Base-by-base conservation (phyloP, 2,329 filamentous ascomycete species). In the Fusarium drepaniforme region DNA sequence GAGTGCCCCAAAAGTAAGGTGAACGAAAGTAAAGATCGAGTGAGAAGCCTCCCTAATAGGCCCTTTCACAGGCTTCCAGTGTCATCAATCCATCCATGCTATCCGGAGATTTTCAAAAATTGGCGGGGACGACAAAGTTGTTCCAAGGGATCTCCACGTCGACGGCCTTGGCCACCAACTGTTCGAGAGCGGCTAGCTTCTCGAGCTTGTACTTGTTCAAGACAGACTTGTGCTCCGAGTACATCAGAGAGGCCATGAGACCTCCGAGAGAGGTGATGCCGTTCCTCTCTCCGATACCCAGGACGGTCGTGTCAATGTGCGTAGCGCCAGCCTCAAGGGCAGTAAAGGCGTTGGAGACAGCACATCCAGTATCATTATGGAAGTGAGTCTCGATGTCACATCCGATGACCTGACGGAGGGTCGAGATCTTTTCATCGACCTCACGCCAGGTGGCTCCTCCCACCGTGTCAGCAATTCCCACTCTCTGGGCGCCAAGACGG, bases 381-480 rank as follows among this genome's bases (percentile, higher is more conserved):
- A 75, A 78, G 51, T 77, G 74, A 33, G 70, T 77, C 44, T 74
- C 78, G 75, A 97, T 97, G 78, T 97, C 94, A 82, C 94, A 96
- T 58, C 74, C 67, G 8, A 82, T 67, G 1, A 71, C 38, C 92
- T 93, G 60, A 8, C 94, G 89, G 53, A 97, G 90, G 18, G 95
- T 97, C 81, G 94, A 88, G 77, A 98, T 91, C 49, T 97, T 89
- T 81, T 97, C 93, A 85, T 96, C 98, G 65, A 98, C 95, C 86
- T 97, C 94, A 81, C 95, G 89, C 65, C 95, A 95, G 37, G 91
- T 91, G 64, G 94, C 94, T 79, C 93, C 95, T 71, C 94, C 94
- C 76, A 98, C 95, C n/a, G 95, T 98, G 83, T 98, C 96, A 57
- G 96, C 96, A 82, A 98, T 96, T 85, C 96, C 96, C 2, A 97